Evolutionary conservation across 768 basidiomycete species (phyloP), one percentile per base, ranked within the genome.

Genomic region (Scleroderma citrinum): DNA sequence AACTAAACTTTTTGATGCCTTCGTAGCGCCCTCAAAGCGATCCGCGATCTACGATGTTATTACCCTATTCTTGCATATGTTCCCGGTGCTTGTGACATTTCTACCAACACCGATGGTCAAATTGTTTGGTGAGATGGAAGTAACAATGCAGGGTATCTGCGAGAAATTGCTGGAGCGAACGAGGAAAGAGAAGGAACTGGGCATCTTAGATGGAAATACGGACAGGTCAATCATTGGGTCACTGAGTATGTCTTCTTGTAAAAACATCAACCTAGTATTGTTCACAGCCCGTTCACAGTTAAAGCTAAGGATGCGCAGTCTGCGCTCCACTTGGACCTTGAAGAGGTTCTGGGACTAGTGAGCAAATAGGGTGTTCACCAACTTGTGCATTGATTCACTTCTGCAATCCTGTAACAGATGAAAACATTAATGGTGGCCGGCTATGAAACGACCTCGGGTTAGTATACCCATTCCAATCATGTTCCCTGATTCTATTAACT

Each of bases 371-470:
- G 12, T 7, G 10, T 24, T n/a, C 23, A 24, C n/a, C 14, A 8
- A 4, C 4, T 4, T 29, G 26, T 8, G 13, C n/a, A 30, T 26
- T 19, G 11, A 17, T 14, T 16, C n/a, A 30, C 30, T 44, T 19
- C 19, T 44, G 11, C 2, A n/a, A n/a, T 41, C 16, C 21, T 24
- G 5, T 31, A 44, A 5, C 11, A 53, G 54, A 55, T 37, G 21
- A 45, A 16, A 26, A 46, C 46, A 30, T 26, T 53, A 36, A 42
- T 36, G 43, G 26, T 55, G n/a, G 44, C 55, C 66, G 77, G 77
- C 32, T 81, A 80, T 46, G 78, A 80, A 61, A 80, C 78, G 4
- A 80, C 78, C 2, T 60, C 63, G 3, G 51, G 63, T 58, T 46
- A 16, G 56, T 50, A 16, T 26, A 7, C 38, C 37, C 17, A 24